Percentiles rank a stretch among this genome's conserved stretches.
Conservation (phyloP, 257 asterid genomes). For the Lavandula angustifolia region DNA sequence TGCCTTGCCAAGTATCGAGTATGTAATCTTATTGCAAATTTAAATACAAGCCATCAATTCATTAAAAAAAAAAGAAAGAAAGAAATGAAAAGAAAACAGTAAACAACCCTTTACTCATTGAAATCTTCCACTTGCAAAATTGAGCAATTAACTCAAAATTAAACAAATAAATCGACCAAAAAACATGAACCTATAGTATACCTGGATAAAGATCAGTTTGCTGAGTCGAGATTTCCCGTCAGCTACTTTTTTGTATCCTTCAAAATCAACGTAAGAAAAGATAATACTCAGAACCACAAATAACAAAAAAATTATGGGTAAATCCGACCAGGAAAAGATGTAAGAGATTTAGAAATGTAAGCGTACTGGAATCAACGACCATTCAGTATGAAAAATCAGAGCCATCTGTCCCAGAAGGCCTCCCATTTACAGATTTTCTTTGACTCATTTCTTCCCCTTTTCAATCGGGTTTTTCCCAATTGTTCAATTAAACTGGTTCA, state of each 20-base stretch:
- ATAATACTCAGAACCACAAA: neutral
- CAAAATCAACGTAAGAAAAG: slow-evolving; percentile 5
- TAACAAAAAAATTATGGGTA: neutral
- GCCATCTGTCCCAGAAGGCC: slow-evolving; percentile 96
- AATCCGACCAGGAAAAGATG: neutral
- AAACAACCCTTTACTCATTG: too few species aligned
- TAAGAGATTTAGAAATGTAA: neutral
- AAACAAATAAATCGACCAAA: neutral
- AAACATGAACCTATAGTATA: slow-evolving; percentile 26
- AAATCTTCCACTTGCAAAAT: too few species aligned
- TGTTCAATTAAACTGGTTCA: too few species aligned
- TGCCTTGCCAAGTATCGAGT: too few species aligned
- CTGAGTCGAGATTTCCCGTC: slow-evolving; percentile 68
- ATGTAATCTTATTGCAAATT: too few species aligned
- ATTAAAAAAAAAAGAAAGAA: too few species aligned
- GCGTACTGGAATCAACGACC: slow-evolving; percentile 90
- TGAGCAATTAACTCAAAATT: too few species aligned
- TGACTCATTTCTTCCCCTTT: slow-evolving; percentile 56
- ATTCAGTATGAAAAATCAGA: slow-evolving; percentile 91
- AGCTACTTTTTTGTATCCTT: slow-evolving; percentile 80
- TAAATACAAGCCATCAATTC: too few species aligned
- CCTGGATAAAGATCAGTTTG: slow-evolving; percentile 63
- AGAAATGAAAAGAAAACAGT: too few species aligned
- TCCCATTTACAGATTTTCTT: slow-evolving; percentile 54
- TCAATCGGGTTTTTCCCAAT: too few species aligned